phyloP scores from a whole-genome alignment of 345 rosid genomes.

The Leavenworthia alabamica region DNA sequence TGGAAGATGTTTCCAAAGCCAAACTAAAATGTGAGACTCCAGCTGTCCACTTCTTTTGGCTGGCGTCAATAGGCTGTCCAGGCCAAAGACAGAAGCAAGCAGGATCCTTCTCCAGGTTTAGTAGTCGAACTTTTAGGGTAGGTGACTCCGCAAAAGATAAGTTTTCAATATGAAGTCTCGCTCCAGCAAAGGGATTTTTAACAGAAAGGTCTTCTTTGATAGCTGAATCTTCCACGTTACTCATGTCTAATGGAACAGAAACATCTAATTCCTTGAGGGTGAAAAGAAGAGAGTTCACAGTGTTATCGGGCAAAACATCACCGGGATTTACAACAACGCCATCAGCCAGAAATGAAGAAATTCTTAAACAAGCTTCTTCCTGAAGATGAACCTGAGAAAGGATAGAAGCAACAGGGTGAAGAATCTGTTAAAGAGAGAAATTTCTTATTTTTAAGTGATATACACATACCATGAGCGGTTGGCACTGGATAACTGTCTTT shows the following conservation, averaged over 20 bases:
- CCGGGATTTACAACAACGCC: slow-evolving; percentile 85
- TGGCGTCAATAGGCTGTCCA: slow-evolving; percentile 89
- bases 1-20: slow-evolving; percentile 63
- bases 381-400: slow-evolving; percentile 77
- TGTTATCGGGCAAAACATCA: slow-evolving; percentile 64
- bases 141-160: slow-evolving; percentile 84
- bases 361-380: slow-evolving; percentile 95
- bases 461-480: slow-evolving; percentile 77
- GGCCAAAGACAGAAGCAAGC: slow-evolving; percentile 91
- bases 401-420: slow-evolving; percentile 15
- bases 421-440: background rate
- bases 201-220: slow-evolving; percentile 27
- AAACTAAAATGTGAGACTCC: slow-evolving; percentile 62
- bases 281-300: slow-evolving; percentile 62
- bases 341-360: slow-evolving; percentile 89
- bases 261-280: slow-evolving; percentile 67
- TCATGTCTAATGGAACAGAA: slow-evolving; percentile 63
- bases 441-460: background rate
- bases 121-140: slow-evolving; percentile 53
- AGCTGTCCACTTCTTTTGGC: slow-evolving; percentile 86
- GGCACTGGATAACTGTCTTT: slow-evolving; percentile 76
- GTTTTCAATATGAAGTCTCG: slow-evolving; percentile 79
- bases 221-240: slow-evolving; percentile 35
- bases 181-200: slow-evolving; percentile 64
- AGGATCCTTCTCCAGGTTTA: slow-evolving; percentile 92